Percentiles rank a stretch among this genome's conserved stretches.
Evolutionary conservation across 1,284 basidiomycete genomes (phyloP).

Genomic region (Vanrija sp.): DNA sequence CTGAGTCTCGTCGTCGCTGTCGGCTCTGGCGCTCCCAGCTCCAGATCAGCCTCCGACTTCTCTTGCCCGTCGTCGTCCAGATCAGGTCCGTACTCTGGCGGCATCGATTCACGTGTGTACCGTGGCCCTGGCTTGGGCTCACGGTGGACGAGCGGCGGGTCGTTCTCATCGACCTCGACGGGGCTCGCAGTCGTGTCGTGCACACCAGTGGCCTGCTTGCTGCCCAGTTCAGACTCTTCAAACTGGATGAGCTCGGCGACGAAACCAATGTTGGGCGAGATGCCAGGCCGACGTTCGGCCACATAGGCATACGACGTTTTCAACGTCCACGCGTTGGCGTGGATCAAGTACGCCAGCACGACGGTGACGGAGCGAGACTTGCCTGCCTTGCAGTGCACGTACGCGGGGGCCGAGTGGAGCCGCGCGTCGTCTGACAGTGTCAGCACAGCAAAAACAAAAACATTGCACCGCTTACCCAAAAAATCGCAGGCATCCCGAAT

Average conservation of each 20-base stretch:
- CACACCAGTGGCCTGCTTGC: slow-evolving; percentile 56
- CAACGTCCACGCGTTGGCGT: slow-evolving; percentile 92
- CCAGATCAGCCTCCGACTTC: no score
- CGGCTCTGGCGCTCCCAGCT: no score
- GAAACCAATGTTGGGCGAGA: slow-evolving; percentile 97
- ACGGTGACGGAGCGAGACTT: slow-evolving; percentile 95
- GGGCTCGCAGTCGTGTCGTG: slow-evolving; percentile 7
- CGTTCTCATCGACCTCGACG: not conserved
- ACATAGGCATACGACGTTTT: slow-evolving; percentile 87
- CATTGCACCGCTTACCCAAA: slow-evolving; percentile 60
- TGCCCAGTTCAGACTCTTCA: slow-evolving; percentile 81
- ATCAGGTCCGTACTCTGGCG: slow-evolving; percentile 51
- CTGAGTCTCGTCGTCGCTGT: no score
- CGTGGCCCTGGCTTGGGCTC: slow-evolving; percentile 52
- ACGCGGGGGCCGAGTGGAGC: slow-evolving; percentile 78
- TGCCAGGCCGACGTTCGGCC: slow-evolving; percentile 79
- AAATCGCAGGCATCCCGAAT: slow-evolving; percentile 80
- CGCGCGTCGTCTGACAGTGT: slow-evolving; percentile 72
- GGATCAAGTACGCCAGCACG: slow-evolving; percentile 95
- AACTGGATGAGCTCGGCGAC: slow-evolving; percentile 95
- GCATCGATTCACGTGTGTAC: slow-evolving; percentile 67
- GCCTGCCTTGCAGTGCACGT: slow-evolving; percentile 95
- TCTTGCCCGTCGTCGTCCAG: no score
- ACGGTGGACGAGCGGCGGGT: slow-evolving; percentile 8
- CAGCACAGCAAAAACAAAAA: not conserved